phyloP scores from a whole-genome alignment of 78 protist species.

The Guillardia theta region DNA sequence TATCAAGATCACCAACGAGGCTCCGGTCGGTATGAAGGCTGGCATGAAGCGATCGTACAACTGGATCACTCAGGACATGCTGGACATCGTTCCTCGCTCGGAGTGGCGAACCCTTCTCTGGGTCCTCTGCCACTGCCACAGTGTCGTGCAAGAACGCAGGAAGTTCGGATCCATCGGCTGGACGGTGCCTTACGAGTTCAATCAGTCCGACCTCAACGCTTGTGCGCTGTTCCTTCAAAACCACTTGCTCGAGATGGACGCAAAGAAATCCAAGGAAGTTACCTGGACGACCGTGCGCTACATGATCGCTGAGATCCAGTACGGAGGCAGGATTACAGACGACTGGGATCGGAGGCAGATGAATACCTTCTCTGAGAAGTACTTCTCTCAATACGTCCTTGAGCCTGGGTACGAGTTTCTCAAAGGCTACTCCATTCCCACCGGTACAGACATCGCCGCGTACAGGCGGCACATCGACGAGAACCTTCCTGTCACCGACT shows the following conservation, averaged over 20 bases:
- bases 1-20: constrained; percentile 86
- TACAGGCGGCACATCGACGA: constrained; percentile 45
- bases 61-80: constrained; percentile 70
- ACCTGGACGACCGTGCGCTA: constrained; percentile 79
- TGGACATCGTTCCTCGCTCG: constrained; percentile 62
- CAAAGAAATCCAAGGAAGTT: constrained; percentile 56
- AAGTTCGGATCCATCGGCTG: constrained; percentile 89
- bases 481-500: constrained; percentile 65
- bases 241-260: constrained; percentile 66
- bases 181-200: constrained; percentile 91
- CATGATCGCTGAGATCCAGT: constrained; percentile 85
- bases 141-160: constrained; percentile 84
- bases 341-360: constrained; percentile 74
- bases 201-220: constrained; percentile 80
- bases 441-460: not conserved
- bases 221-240: constrained; percentile 77
- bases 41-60: constrained; percentile 71
- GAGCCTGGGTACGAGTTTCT: constrained; percentile 38
- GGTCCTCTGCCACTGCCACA: constrained; percentile 77
- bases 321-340: constrained; percentile 92
- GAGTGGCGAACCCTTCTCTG: constrained; percentile 77
- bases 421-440: constrained; percentile 63
- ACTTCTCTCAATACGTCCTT: constrained; percentile 39
- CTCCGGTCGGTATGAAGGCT: constrained; percentile 83
- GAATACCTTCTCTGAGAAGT: constrained; percentile 55